phyloP scores from a whole-genome alignment of 2,329 filamentous ascomycete species.

The Didymella keratinophila region DNA sequence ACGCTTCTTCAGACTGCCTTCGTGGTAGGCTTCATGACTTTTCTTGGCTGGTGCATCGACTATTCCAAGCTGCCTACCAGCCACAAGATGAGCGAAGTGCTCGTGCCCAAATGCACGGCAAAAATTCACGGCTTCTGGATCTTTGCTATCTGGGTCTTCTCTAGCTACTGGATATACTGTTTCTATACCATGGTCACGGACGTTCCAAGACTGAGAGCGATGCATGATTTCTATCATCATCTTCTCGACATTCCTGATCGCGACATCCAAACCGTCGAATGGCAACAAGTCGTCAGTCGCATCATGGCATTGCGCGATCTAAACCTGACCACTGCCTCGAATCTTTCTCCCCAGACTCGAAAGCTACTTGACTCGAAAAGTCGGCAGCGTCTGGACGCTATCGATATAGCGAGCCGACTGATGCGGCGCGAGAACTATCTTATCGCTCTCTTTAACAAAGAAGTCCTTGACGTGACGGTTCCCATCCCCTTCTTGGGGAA shows the following conservation, averaged over 20 bases:
- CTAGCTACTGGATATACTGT: constrained; percentile 85
- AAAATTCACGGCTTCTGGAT: constrained; percentile 80
- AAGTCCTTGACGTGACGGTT: constrained; percentile 85
- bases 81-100: constrained; percentile 66
- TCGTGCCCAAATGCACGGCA: constrained; percentile 76
- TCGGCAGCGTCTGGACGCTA: constrained; percentile 92
- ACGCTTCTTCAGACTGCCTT: constrained; percentile 84
- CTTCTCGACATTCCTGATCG: constrained; percentile 82
- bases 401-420: constrained; percentile 94
- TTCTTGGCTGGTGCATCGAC: constrained; percentile 85
- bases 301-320: constrained; percentile 84
- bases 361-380: constrained; percentile 80
- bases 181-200: constrained; percentile 77
- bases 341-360: constrained; percentile 65
- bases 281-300: constrained; percentile 87
- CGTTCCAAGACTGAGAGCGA: constrained; percentile 73
- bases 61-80: constrained; percentile 75
- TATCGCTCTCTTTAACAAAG: constrained; percentile 97
- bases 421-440: constrained; percentile 98
- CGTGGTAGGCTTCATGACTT: constrained; percentile 81
- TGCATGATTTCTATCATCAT: constrained; percentile 86
- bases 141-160: constrained; percentile 81
- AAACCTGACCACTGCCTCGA: constrained; percentile 81
- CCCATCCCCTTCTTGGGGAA: constrained; percentile 83
- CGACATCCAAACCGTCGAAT: constrained; percentile 93